A percentile compares a stretch with the other conserved stretches of the same genome.
These are phyloP conservation scores for Scutellaria baicalensis DNA, from an alignment of 257 asterid genomes.

Conservation along the genomic window DNA sequence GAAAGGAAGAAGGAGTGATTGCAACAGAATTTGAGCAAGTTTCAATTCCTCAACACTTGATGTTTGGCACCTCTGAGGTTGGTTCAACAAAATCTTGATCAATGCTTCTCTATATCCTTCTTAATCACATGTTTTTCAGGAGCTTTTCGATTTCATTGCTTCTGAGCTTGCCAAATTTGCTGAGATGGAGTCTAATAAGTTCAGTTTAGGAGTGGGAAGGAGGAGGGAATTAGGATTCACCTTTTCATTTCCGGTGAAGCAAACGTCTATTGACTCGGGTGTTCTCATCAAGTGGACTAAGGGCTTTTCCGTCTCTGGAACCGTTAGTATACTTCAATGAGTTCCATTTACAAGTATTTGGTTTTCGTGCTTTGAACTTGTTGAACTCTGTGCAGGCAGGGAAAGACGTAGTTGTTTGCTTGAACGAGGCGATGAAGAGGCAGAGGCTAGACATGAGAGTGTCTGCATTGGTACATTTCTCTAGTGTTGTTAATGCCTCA, in stretches of 20 bases:
- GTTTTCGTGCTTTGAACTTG: not conserved
- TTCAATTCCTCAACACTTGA: constrained; percentile 55
- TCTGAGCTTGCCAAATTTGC: constrained; percentile 57
- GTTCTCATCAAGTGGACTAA: constrained; percentile 75
- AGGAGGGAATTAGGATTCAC: constrained; percentile 73
- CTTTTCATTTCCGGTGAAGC: constrained; percentile 78
- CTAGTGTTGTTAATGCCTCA: not conserved
- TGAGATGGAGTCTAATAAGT: constrained; percentile 48
- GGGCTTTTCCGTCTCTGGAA: constrained; percentile 71
- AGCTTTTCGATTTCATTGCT: constrained; percentile 75
- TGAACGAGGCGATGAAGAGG: constrained; percentile 72
- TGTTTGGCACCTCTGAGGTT: constrained; percentile 66
- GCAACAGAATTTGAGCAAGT: constrained; percentile 68
- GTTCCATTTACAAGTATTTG: not conserved
- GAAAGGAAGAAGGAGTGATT: constrained; percentile 53
- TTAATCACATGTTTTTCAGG: constrained; percentile 24
- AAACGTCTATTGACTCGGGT: constrained; percentile 68
- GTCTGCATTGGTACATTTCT: constrained; percentile 58
- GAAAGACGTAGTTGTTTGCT: constrained; percentile 66
- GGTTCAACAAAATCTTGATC: not conserved
- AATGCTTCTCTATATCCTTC: not conserved
- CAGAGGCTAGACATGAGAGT: constrained; percentile 59
- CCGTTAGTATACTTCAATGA: constrained; percentile 39
- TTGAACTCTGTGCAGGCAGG: constrained; percentile 48
- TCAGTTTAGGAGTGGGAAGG: constrained; percentile 34